Evolutionary conservation across 2,329 filamentous ascomycete genomes (phyloP).

Genomic region (Phialemoniopsis sp.): DNA sequence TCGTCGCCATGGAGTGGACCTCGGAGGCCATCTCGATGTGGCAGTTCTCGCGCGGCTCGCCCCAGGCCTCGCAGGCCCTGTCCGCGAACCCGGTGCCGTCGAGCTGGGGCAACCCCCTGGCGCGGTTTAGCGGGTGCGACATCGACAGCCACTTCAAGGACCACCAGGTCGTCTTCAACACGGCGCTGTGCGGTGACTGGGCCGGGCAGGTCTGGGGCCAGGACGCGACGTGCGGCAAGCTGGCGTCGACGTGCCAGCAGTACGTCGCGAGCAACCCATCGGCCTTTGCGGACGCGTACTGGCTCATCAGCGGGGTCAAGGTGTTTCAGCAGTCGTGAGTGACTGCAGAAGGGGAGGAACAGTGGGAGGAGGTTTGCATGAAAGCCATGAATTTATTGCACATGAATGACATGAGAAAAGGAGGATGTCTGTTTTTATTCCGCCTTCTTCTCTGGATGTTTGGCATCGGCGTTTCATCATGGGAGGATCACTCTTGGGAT

Average conservation of each 20-base stretch:
- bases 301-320: conserved; percentile 69
- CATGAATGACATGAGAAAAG: too few relatives aligned
- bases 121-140: conserved; percentile 68
- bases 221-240: conserved; percentile 52
- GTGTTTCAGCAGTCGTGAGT: conserved; percentile 43
- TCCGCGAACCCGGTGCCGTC: conserved; percentile 59
- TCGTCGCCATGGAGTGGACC: conserved; percentile 78
- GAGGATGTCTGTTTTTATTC: too few relatives aligned
- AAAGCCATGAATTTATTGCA: too few relatives aligned
- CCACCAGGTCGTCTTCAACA: conserved; percentile 77
- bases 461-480: too few relatives aligned
- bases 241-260: conserved; percentile 62
- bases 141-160: conserved; percentile 66
- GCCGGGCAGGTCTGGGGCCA: conserved; percentile 65
- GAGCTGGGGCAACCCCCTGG: conserved; percentile 65
- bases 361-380: too few relatives aligned
- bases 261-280: conserved; percentile 69
- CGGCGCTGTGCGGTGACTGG: conserved; percentile 85
- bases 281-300: conserved; percentile 71
- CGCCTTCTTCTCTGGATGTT: too few relatives aligned
- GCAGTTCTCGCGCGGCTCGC: conserved; percentile 66
- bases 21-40: conserved; percentile 67
- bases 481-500: too few relatives aligned
- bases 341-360: too few relatives aligned
- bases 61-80: conserved; percentile 14